Percentiles rank a stretch among this genome's conserved stretches.
Evolutionary conservation across 768 basidiomycete genomes (phyloP).

Genomic region (Antrodiella citrinella): DNA sequence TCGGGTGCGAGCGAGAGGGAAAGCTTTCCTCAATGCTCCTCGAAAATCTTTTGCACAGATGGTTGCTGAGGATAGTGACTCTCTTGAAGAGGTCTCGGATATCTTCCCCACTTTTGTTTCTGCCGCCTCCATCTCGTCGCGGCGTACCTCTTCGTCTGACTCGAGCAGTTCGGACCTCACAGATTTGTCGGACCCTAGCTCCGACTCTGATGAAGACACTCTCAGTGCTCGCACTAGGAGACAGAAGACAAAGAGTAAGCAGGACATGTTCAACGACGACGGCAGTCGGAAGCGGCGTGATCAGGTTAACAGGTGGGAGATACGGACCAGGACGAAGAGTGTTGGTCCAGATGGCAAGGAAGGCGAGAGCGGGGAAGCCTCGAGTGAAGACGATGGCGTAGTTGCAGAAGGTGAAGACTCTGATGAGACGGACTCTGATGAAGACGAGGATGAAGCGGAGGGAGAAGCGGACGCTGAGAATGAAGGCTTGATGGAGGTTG

Average conservation of each 20-base stretch:
- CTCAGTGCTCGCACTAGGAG: background rate
- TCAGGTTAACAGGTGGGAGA: constrained; percentile 46
- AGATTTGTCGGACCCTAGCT: constrained; percentile 6
- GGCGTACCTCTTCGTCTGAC: constrained; percentile 20
- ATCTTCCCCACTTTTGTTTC: constrained; percentile 26
- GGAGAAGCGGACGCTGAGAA: constrained; percentile 12
- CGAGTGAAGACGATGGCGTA: constrained; percentile 37
- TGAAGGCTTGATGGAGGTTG: constrained; percentile 14
- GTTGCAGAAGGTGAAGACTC: constrained; percentile 46
- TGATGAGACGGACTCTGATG: constrained; percentile 16
- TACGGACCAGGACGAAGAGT: constrained; percentile 61
- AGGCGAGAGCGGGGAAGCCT: constrained; percentile 35
- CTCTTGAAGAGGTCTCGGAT: constrained; percentile 16
- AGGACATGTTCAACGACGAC: constrained; percentile 40
- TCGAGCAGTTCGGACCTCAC: constrained; percentile 16
- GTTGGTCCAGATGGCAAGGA: constrained; percentile 57
- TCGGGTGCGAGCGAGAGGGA: background rate
- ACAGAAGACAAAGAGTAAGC: background rate
- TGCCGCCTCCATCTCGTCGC: constrained; percentile 22
- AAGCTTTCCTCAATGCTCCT: constrained; percentile 5
- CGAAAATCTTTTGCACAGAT: constrained; percentile 13
- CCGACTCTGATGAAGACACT: constrained; percentile 2
- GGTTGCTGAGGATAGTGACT: constrained; percentile 11
- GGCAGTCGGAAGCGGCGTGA: constrained; percentile 12
- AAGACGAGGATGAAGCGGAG: constrained; percentile 26